Percentiles rank a stretch among this genome's conserved stretches.
phyloP scores from a whole-genome alignment of 192 early-diverging fungal genomes.

The Dimargaris xerosporica region DNA sequence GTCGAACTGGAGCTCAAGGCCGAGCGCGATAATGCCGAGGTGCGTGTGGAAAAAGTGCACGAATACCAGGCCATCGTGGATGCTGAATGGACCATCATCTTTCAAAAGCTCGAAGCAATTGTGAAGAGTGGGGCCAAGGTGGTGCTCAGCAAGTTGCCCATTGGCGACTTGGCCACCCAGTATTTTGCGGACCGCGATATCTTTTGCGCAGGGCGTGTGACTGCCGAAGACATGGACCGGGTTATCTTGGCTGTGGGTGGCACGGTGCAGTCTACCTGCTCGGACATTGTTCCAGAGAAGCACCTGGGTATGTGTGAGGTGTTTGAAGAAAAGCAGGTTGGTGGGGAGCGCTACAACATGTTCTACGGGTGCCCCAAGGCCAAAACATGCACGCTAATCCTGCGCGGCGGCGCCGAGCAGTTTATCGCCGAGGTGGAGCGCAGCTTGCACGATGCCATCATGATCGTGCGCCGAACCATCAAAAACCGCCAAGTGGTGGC shows the following conservation, averaged over 20 bases:
- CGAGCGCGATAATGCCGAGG: conserved; percentile 98
- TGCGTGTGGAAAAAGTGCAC: conserved; percentile 84
- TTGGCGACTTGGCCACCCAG: conserved; percentile 97
- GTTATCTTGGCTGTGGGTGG: conserved; percentile 93
- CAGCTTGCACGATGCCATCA: conserved; percentile 96
- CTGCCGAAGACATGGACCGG: conserved; percentile 82
- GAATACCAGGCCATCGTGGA: conserved; percentile 99
- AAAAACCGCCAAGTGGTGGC: conserved; percentile 94
- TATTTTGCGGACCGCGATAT: conserved; percentile 99
- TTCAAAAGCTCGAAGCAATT: conserved; percentile 94
- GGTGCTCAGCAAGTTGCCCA: conserved; percentile 91
- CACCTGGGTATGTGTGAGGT: conserved; percentile 79
- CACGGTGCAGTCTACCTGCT: conserved; percentile 76
- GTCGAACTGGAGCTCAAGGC: conserved; percentile 98
- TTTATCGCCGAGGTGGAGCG: conserved; percentile 99
- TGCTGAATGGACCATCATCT: conserved; percentile 98
- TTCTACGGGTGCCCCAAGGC: conserved; percentile 88
- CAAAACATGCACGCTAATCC: conserved; percentile 88
- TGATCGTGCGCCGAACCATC: conserved; percentile 96
- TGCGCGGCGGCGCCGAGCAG: conserved; percentile 97
- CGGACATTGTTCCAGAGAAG: conserved; percentile 53
- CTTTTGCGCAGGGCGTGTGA: conserved; percentile 96
- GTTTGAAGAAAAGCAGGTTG: conserved; percentile 96
- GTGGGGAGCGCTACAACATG: conserved; percentile 91
- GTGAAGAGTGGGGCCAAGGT: conserved; percentile 91